A percentile compares a stretch with the other conserved stretches of the same genome.
Conservation (phyloP, 305 asterid species). For the Andrographis paniculata region DNA sequence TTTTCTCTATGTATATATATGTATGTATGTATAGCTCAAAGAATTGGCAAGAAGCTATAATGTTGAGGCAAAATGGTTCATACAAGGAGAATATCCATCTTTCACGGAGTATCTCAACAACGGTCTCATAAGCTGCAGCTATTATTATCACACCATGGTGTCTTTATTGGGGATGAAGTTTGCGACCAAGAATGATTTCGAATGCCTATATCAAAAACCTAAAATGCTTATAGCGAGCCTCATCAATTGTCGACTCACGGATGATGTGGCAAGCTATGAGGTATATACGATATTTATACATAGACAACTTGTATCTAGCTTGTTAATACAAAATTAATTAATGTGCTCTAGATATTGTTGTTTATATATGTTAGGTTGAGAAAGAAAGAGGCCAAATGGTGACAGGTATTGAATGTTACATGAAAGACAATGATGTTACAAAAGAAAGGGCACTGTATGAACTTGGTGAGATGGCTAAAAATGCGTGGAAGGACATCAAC, state of each 20-base stretch:
- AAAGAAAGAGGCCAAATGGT: slow-evolving; percentile 21
- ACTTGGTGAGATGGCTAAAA: slow-evolving; percentile 8
- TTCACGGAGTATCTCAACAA: slow-evolving; percentile 27
- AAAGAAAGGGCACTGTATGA: slow-evolving; percentile 19
- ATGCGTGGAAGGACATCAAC: slow-evolving; percentile 30
- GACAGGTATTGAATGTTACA: slow-evolving; percentile 23
- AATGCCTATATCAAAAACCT: slow-evolving; percentile 26
- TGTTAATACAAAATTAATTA: no score
- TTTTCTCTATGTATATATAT: no score
- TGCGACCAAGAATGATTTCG: slow-evolving; percentile 13
- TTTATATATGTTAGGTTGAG: slow-evolving; percentile 16
- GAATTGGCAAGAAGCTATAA: slow-evolving; percentile 21
- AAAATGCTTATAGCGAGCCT: slow-evolving; percentile 22
- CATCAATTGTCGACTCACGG: slow-evolving; percentile 18
- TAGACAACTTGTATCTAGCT: no score
- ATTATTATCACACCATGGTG: slow-evolving; percentile 11
- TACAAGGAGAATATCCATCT: slow-evolving; percentile 24
- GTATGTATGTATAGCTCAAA: slow-evolving; percentile 6
- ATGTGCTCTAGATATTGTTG: no score
- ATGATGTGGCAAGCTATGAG: slow-evolving; percentile 30
- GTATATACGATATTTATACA: slow-evolving; percentile 19
- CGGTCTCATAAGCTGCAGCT: slow-evolving; percentile 13
- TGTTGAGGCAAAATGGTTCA: slow-evolving; percentile 28
- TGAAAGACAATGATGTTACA: slow-evolving; percentile 18
- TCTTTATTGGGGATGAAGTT: slow-evolving; percentile 23